Evolutionary conservation across 768 basidiomycete species (phyloP).

Genomic region (Mycena crocata): DNA sequence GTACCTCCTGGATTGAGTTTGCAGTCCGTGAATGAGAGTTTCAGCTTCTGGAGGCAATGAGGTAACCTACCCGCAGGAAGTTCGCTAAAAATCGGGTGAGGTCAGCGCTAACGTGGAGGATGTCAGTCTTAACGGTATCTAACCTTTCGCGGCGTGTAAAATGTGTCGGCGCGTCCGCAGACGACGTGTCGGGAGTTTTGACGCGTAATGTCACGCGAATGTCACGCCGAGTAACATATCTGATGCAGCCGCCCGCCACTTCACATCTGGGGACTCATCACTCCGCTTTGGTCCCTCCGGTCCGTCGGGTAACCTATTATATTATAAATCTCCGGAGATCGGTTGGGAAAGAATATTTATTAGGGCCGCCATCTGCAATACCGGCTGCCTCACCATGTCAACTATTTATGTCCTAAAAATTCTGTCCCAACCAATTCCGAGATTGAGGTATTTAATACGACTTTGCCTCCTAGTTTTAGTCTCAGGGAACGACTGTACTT

Average conservation of each 20-base stretch:
- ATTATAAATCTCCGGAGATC: background rate
- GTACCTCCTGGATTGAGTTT: background rate
- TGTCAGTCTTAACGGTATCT: background rate
- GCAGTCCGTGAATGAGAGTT: background rate
- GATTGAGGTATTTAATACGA: background rate
- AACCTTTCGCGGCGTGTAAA: background rate
- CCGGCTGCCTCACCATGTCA: background rate
- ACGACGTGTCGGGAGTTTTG: background rate
- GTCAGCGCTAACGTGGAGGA: too few species aligned
- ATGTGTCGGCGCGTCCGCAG: background rate
- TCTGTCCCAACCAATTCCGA: background rate
- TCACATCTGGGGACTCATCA: background rate
- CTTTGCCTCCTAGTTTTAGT: background rate
- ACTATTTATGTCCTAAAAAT: background rate
- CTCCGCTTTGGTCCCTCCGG: background rate
- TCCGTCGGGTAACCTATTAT: background rate
- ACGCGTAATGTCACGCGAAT: background rate
- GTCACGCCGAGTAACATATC: background rate
- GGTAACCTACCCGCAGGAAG: background rate
- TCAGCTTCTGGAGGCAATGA: background rate
- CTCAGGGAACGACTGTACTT: background rate
- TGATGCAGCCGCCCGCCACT: background rate
- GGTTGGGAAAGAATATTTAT: background rate
- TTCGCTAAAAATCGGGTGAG: background rate
- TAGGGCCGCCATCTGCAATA: background rate